Evolutionary conservation across 495 filamentous ascomycete species (phyloP).

Genomic region (Achaetomiella virescens): DNA sequence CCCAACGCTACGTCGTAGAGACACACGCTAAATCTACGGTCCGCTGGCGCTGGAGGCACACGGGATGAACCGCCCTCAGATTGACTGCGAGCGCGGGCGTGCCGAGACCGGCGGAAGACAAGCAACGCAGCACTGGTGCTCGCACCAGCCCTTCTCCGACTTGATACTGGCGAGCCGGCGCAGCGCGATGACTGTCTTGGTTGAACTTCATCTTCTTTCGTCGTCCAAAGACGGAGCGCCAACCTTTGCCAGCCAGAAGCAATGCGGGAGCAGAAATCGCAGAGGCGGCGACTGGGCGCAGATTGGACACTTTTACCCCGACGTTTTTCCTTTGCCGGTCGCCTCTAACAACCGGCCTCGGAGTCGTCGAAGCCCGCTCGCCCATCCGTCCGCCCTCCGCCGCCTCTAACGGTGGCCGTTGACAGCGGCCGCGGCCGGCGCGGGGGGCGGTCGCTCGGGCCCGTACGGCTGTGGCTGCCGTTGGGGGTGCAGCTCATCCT

Average conservation of each 20-base stretch:
- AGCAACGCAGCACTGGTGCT: background rate
- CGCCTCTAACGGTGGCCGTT: conserved; percentile 26
- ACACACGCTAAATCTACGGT: background rate
- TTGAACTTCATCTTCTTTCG: too few species aligned
- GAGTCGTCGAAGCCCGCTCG: background rate
- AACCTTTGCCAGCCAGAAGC: too few species aligned
- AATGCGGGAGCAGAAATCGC: too few species aligned
- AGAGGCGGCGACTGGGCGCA: too few species aligned
- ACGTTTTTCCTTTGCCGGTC: too few species aligned
- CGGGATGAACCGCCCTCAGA: background rate
- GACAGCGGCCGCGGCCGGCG: conserved; percentile 30
- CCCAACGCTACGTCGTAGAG: background rate
- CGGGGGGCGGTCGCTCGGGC: conserved; percentile 49
- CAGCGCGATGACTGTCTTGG: too few species aligned
- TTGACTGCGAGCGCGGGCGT: too few species aligned
- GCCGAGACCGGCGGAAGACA: too few species aligned
- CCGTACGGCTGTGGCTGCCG: conserved; percentile 44
- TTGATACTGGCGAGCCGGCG: background rate
- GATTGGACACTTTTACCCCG: too few species aligned
- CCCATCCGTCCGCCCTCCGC: background rate
- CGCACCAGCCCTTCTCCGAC: background rate
- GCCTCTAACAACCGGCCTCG: background rate
- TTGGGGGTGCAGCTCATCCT: conserved; percentile 47
- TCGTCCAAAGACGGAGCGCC: too few species aligned
- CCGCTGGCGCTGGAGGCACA: background rate